A percentile compares a stretch with the other conserved stretches of the same genome.
Conservation (phyloP, 441 rosid species). For the Eruca vesicaria region DNA sequence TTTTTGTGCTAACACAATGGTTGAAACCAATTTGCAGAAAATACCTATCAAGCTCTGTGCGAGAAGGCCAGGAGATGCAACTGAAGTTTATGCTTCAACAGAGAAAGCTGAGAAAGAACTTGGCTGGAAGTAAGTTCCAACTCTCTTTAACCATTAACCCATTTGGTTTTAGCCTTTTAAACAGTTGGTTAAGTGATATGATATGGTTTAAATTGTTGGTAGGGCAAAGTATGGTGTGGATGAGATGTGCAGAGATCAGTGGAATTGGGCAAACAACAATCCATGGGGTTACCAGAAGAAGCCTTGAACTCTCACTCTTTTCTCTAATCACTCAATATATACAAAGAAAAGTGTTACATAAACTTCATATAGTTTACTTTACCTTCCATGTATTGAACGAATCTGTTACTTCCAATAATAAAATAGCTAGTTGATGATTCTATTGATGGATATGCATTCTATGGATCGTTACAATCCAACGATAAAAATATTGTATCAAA, state of each 20-base stretch:
- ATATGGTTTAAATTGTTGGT: neutral
- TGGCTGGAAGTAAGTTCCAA: conserved; percentile 58
- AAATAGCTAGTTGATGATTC: neutral
- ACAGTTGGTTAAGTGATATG: neutral
- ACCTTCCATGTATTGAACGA: conserved; percentile 4
- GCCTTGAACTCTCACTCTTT: conserved; percentile 29
- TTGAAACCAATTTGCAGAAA: conserved; percentile 50
- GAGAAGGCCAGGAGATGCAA: conserved; percentile 89
- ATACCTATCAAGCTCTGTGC: conserved; percentile 76
- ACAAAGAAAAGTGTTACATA: conserved; percentile 10
- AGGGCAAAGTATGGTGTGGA: conserved; percentile 48
- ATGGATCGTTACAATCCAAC: neutral
- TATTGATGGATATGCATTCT: neutral
- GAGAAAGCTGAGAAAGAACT: conserved; percentile 83
- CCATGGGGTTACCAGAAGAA: conserved; percentile 65
- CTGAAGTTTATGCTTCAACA: conserved; percentile 78
- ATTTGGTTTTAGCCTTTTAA: neutral
- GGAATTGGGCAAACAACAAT: conserved; percentile 70
- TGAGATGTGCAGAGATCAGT: conserved; percentile 75
- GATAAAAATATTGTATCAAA: too few relatives aligned
- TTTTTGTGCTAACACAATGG: neutral
- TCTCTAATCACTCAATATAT: conserved; percentile 13
- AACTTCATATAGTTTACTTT: conserved; percentile 3
- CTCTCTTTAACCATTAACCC: neutral
- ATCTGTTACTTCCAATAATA: conserved; percentile 4